phyloP scores from a whole-genome alignment of 2,329 filamentous ascomycete genomes.

The Epicoccum nigrum region DNA sequence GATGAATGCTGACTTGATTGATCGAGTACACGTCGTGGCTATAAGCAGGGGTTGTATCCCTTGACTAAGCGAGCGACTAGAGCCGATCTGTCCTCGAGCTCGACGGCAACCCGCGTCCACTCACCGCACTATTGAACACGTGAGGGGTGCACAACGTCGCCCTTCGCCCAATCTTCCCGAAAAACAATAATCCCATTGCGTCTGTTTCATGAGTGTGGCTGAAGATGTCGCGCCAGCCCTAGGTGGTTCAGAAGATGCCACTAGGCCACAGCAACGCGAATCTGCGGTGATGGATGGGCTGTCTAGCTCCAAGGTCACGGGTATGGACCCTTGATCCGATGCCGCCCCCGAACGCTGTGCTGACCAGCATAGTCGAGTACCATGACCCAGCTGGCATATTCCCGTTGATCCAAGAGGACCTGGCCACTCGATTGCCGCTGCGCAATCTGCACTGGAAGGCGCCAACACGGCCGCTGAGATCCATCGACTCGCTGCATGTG shows the following conservation, averaged over 20 bases:
- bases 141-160: conserved; percentile 29
- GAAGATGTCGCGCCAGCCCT: conserved; percentile 47
- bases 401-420: conserved; percentile 76
- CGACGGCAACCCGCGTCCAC: conserved; percentile 32
- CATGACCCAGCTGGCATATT: conserved; percentile 92
- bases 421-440: conserved; percentile 80
- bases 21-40: conserved; percentile 13
- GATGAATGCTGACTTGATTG: background rate
- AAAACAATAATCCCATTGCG: background rate
- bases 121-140: conserved; percentile 23
- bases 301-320: conserved; percentile 59
- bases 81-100: conserved; percentile 10
- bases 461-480: conserved; percentile 85
- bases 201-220: conserved; percentile 44
- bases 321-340: conserved; percentile 38
- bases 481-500: conserved; percentile 90
- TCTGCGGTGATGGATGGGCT: conserved; percentile 49
- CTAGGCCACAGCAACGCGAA: conserved; percentile 36
- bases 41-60: conserved; percentile 7
- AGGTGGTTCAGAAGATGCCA: conserved; percentile 45
- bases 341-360: conserved; percentile 10
- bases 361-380: conserved; percentile 77
- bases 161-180: background rate
- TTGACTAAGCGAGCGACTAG: conserved; percentile 19
- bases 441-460: conserved; percentile 98